phyloP scores from a whole-genome alignment of 306 rosid genomes.

The Erythrophleum fordii region DNA sequence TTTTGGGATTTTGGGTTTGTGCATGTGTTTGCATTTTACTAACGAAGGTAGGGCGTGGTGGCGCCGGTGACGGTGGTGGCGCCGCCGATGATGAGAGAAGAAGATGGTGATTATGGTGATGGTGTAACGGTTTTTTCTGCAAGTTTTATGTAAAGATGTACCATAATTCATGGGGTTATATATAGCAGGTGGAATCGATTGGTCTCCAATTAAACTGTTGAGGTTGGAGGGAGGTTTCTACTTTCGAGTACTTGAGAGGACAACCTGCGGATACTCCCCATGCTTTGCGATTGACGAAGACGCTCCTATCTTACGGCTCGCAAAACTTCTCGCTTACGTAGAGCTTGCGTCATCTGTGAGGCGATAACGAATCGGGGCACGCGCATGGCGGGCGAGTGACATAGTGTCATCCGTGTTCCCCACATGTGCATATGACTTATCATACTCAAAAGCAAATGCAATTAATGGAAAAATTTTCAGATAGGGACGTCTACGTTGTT shows the following conservation, averaged over 20 bases:
- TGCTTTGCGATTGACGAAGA: neutral
- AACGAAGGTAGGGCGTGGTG: neutral
- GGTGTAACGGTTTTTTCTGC: conserved; percentile 52
- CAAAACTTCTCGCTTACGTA: neutral
- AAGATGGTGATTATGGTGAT: conserved; percentile 33
- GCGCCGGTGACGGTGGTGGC: conserved; percentile 37
- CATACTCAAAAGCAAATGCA: neutral
- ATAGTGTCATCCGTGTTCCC: neutral
- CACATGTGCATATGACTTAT: neutral
- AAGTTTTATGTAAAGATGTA: conserved; percentile 23
- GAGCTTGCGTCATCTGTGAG: neutral
- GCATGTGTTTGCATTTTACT: neutral
- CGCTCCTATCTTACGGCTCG: neutral
- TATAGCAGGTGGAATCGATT: conserved; percentile 31
- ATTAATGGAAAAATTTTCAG: neutral
- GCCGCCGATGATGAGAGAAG: conserved; percentile 39
- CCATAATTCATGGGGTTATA: conserved; percentile 34
- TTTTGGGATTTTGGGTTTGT: neutral
- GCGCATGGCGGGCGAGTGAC: neutral
- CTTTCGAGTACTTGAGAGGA: conserved; percentile 6
- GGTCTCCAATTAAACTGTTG: conserved; percentile 22
- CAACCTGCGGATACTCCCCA: neutral
- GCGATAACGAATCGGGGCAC: neutral
- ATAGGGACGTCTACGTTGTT: no score
- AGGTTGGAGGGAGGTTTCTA: neutral